Percentiles rank a stretch among this genome's conserved stretches.
Conservation (phyloP, 805 yeast genomes). For the Priceomyces haplophilus region DNA sequence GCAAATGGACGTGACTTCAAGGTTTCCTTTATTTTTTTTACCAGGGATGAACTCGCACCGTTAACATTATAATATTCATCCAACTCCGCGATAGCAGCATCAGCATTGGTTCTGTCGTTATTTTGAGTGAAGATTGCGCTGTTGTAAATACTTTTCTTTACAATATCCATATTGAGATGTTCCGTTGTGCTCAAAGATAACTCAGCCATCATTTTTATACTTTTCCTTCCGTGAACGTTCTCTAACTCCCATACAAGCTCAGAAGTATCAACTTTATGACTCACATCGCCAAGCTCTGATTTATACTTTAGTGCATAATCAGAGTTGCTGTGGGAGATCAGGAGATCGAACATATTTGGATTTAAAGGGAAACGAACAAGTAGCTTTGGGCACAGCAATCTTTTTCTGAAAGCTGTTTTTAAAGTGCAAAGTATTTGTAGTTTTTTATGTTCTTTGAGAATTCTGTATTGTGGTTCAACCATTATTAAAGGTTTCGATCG, state of each 20-base stretch:
- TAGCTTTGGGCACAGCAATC: constrained; percentile 31
- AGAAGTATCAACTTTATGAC: constrained; percentile 66
- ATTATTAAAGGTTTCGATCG: constrained; percentile 42
- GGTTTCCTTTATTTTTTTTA: constrained; percentile 13
- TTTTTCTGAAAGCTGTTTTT: constrained; percentile 32
- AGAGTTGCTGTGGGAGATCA: constrained; percentile 8
- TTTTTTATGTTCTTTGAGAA: constrained; percentile 17
- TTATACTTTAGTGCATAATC: constrained; percentile 54
- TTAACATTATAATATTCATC: constrained; percentile 36
- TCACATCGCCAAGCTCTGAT: constrained; percentile 67
- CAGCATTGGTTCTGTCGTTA: constrained; percentile 6
- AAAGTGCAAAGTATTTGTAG: constrained; percentile 36
- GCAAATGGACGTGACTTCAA: constrained; percentile 10
- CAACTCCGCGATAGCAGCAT: constrained; percentile 25
- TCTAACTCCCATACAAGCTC: constrained; percentile 72
- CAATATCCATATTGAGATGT: constrained; percentile 4
- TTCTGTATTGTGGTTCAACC: constrained; percentile 36
- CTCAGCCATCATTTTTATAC: constrained; percentile 56
- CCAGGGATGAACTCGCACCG: constrained; percentile 30
- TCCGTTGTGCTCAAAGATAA: constrained; percentile 22
- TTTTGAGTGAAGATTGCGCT: not conserved
- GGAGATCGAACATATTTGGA: constrained; percentile 31
- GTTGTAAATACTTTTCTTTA: constrained; percentile 4
- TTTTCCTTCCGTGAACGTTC: constrained; percentile 57
- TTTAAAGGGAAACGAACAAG: constrained; percentile 32